Evolutionary conservation across 2,329 filamentous ascomycete species (phyloP).

Genomic region (Cryphonectria japonica): DNA sequence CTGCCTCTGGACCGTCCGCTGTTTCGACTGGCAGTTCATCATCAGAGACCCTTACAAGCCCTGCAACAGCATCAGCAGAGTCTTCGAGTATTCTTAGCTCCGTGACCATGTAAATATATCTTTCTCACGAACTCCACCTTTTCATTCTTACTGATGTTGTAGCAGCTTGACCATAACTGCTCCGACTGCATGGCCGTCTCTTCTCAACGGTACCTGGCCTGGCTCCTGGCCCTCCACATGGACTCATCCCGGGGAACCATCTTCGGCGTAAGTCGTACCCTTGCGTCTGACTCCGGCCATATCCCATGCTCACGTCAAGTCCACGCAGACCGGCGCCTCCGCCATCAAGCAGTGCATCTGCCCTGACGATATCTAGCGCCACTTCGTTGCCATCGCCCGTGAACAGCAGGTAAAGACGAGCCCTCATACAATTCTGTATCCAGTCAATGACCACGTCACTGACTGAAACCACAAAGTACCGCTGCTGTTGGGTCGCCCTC

Average conservation of each 20-base stretch:
- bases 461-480: background rate
- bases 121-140: too few relatives aligned
- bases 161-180: constrained; percentile 3
- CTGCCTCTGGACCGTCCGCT: background rate
- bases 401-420: constrained; percentile 10
- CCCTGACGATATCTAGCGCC: background rate
- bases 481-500: background rate
- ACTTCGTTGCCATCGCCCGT: background rate
- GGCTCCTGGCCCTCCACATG: constrained; percentile 5
- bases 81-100: background rate
- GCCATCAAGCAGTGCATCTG: constrained; percentile 1
- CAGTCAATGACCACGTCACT: background rate
- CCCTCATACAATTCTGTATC: background rate
- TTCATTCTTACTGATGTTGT: background rate
- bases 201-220: constrained; percentile 9
- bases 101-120: background rate
- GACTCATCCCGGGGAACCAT: background rate
- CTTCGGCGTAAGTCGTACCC: constrained; percentile 10
- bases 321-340: constrained; percentile 3
- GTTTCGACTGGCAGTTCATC: background rate
- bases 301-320: background rate
- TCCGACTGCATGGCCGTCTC: background rate
- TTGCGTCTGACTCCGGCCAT: background rate
- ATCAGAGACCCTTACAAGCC: background rate
- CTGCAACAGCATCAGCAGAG: background rate